These are phyloP conservation scores for Linnemannia schmuckeri DNA, from an alignment of 192 early-diverging fungal species.

Conservation along the genomic window DNA sequence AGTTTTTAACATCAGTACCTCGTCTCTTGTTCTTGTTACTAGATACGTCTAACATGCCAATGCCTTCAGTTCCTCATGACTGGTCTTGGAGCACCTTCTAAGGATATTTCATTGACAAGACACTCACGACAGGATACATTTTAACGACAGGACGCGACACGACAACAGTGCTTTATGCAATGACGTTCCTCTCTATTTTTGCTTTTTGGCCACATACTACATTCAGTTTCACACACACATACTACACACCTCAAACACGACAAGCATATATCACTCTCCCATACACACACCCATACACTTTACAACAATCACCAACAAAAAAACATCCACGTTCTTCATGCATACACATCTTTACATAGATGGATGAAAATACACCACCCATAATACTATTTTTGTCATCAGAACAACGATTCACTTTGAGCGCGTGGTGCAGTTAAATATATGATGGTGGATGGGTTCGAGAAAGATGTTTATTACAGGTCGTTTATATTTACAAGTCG, in stretches of 20 bases:
- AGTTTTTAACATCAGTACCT: background rate
- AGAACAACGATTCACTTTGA: background rate
- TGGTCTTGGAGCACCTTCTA: constrained; percentile 59
- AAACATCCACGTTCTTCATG: background rate
- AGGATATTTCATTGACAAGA: background rate
- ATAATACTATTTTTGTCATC: background rate
- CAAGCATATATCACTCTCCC: background rate
- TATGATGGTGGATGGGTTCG: background rate
- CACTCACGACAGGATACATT: background rate
- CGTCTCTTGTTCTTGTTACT: background rate
- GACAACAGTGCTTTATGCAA: background rate
- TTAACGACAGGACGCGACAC: background rate
- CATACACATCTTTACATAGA: background rate
- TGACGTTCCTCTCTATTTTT: background rate
- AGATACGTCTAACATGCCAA: constrained; percentile 43
- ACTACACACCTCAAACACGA: background rate
- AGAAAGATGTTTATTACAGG: background rate
- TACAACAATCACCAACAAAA: background rate
- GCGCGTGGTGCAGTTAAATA: background rate
- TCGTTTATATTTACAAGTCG: background rate
- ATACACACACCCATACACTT: background rate
- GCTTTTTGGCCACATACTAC: background rate
- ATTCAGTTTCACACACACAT: background rate
- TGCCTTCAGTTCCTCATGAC: constrained; percentile 55
- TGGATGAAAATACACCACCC: background rate